Evolutionary conservation across 352 stramenopile species (phyloP).

Genomic region (Globisporangium polare): DNA sequence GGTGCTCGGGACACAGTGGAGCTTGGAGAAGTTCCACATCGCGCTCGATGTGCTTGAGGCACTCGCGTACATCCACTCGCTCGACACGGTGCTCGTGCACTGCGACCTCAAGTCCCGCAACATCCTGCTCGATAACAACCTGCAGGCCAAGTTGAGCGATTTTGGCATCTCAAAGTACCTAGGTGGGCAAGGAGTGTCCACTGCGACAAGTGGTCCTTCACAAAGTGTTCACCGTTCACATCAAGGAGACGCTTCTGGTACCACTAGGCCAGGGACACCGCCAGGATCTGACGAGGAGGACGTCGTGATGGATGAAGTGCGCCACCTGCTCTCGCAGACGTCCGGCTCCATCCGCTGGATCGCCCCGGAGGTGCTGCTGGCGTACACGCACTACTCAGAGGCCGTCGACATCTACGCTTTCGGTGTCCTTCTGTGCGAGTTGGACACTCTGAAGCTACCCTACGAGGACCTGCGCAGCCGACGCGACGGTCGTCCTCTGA

Average conservation of each 20-base stretch:
- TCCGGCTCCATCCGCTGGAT: constrained; percentile 17
- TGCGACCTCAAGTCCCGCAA: constrained; percentile 27
- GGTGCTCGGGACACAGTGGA: constrained; percentile 17
- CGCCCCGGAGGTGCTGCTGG: constrained; percentile 19
- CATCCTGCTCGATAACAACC: constrained; percentile 17
- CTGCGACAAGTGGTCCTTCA: neutral
- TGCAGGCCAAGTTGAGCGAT: constrained; percentile 25
- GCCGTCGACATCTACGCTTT: constrained; percentile 25
- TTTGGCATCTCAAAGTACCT: constrained; percentile 27
- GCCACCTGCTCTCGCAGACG: constrained; percentile 17
- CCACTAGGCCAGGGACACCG: neutral
- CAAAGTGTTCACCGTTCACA: neutral
- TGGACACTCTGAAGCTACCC: constrained; percentile 20
- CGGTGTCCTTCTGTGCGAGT: constrained; percentile 18
- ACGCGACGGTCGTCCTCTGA: constrained; percentile 8
- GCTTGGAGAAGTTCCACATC: constrained; percentile 32
- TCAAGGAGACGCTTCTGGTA: neutral
- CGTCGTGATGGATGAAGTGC: constrained; percentile 17
- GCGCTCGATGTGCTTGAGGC: constrained; percentile 44
- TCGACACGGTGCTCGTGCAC: constrained; percentile 23
- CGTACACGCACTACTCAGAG: constrained; percentile 18
- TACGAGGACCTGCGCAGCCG: constrained; percentile 15
- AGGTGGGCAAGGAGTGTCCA: neutral
- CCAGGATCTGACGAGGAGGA: neutral
- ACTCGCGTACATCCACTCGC: constrained; percentile 27